A percentile compares a stretch with the other conserved stretches of the same genome.
Conservation (phyloP, 75 land plant species). For the Azolla pinnata region DNA sequence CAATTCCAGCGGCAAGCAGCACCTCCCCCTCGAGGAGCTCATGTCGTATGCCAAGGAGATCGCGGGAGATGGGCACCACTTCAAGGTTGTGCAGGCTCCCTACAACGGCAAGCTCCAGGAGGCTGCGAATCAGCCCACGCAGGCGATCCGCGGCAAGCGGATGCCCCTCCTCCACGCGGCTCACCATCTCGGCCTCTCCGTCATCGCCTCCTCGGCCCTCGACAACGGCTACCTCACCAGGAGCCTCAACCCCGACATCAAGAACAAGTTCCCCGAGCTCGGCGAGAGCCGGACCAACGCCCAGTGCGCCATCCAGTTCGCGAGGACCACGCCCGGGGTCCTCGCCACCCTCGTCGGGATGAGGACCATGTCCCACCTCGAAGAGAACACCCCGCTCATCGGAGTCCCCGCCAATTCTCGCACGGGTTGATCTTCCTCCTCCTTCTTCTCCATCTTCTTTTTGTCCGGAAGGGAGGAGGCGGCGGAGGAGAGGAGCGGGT, state of each 20-base stretch:
- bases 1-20: not conserved
- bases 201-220: slow-evolving; percentile 7
- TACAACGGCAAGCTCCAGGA: slow-evolving; percentile 10
- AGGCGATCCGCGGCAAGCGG: slow-evolving; percentile 5
- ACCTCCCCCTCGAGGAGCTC: slow-evolving; percentile 9
- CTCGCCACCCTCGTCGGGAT: slow-evolving; percentile 23
- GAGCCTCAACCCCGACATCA: not conserved
- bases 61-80: slow-evolving; percentile 16
- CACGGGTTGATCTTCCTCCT: no score
- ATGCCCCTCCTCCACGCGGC: slow-evolving; percentile 14
- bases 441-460: no score
- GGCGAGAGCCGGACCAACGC: slow-evolving; percentile 19
- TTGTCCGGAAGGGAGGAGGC: no score
- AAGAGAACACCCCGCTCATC: slow-evolving; percentile 2
- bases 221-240: slow-evolving; percentile 13
- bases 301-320: slow-evolving; percentile 28
- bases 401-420: slow-evolving; percentile 3
- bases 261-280: slow-evolving; percentile 7
- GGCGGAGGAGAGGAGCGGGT: no score
- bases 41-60: slow-evolving; percentile 7
- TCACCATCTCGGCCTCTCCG: slow-evolving; percentile 12
- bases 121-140: slow-evolving; percentile 7
- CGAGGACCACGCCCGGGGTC: slow-evolving; percentile 26
- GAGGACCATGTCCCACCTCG: slow-evolving; percentile 17
- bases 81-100: slow-evolving; percentile 13